phyloP scores from a whole-genome alignment of 2,329 filamentous ascomycete genomes.

The Fusarium kyushuense region DNA sequence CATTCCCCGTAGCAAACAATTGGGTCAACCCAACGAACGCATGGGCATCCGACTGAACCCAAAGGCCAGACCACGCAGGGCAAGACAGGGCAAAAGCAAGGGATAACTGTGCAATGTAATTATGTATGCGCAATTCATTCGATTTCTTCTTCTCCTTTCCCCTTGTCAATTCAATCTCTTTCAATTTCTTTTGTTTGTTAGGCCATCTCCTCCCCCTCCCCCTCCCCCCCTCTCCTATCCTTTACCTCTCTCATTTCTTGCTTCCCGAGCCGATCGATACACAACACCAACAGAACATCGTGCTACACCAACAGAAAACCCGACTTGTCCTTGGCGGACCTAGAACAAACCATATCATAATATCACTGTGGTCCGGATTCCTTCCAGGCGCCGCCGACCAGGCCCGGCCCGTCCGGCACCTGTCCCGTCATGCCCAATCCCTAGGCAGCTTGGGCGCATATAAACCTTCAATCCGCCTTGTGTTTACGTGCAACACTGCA shows the following conservation, averaged over 20 bases:
- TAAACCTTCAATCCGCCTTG: constrained; percentile 34
- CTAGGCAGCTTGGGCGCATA: constrained; percentile 23
- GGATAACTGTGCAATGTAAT: constrained; percentile 17
- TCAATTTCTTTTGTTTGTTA: not conserved
- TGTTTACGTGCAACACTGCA: constrained; percentile 21
- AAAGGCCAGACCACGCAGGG: too few relatives aligned
- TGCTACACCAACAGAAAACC: not conserved
- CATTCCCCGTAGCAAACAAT: constrained; percentile 1
- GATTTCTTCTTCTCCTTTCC: not conserved
- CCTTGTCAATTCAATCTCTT: not conserved
- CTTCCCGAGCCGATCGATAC: constrained; percentile 16
- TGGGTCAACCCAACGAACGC: too few relatives aligned
- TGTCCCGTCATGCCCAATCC: constrained; percentile 20
- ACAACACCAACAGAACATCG: constrained; percentile 3
- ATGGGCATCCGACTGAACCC: too few relatives aligned
- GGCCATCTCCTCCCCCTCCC: not conserved
- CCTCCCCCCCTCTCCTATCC: not conserved
- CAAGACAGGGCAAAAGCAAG: not conserved
- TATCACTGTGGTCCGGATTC: not conserved
- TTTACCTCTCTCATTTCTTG: not conserved
- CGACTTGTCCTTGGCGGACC: not conserved
- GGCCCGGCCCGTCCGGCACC: constrained; percentile 38
- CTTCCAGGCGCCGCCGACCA: constrained; percentile 24
- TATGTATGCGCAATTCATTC: constrained; percentile 13
- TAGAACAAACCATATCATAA: constrained; percentile 1